phyloP scores from a whole-genome alignment of 176 grass and related monocot species.

The Oryza glumipatula region DNA sequence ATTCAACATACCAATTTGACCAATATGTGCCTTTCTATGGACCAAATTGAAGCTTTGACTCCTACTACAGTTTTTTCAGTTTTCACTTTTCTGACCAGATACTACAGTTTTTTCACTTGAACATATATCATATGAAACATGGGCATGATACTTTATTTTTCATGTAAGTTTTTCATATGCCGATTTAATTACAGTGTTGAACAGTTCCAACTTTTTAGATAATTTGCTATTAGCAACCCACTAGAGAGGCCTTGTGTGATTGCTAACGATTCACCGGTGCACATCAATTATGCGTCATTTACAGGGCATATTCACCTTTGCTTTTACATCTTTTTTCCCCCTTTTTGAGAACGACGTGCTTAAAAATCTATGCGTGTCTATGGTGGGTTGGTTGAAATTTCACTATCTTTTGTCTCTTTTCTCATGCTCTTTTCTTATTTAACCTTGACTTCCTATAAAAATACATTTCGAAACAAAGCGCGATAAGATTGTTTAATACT shows the following conservation, averaged over 20 bases:
- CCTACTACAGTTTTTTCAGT: neutral
- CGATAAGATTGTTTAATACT: slow-evolving; percentile 33
- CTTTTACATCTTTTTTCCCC: slow-evolving; percentile 1
- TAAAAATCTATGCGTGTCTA: slow-evolving; percentile 33
- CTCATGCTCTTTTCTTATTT: slow-evolving; percentile 23
- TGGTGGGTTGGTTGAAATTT: slow-evolving; percentile 42
- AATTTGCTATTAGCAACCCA: neutral
- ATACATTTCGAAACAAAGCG: slow-evolving; percentile 31
- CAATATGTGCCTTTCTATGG: neutral
- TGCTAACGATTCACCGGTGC: neutral
- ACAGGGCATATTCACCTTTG: slow-evolving; percentile 9
- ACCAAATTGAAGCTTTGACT: neutral
- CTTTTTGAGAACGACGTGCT: slow-evolving; percentile 36
- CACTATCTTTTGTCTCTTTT: slow-evolving; percentile 30
- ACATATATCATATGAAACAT: slow-evolving; percentile 4
- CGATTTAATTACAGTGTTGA: slow-evolving; percentile 5
- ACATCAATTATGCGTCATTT: slow-evolving; percentile 44
- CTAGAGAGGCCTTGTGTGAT: neutral
- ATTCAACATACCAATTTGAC: neutral
- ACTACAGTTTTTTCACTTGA: neutral
- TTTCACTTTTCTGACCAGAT: neutral
- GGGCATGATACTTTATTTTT: neutral
- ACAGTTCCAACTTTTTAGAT: neutral
- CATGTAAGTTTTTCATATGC: neutral
- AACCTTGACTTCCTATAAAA: slow-evolving; percentile 34